Base-by-base conservation (phyloP, 202 grass and related monocot genomes). In the Setaria viridis region DNA sequence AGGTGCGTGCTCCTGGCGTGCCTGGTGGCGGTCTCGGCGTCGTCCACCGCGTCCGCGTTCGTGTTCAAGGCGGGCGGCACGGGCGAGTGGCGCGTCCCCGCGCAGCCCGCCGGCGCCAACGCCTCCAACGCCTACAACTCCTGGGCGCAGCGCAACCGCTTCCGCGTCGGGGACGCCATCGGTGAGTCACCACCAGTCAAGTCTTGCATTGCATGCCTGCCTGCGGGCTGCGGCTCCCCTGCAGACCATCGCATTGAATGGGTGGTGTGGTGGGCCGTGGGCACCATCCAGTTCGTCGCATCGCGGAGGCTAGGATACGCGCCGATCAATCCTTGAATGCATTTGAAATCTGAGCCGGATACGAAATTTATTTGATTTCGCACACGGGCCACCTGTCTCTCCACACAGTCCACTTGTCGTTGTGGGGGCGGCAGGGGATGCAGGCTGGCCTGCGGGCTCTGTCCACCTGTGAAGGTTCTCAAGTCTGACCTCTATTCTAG, bases 121-220 rank as follows among this genome's bases (percentile, higher is more conserved):
- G 39, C 49, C 80, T 9, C 34, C 11, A 66, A 20, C 41, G 67
- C 91, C 1, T 96, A 96, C 82, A 94, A 85, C 80, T 85, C 85
- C 19, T 96, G 93, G 97, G 97, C 97, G 15, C 74, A 93, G 71
- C 89, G 82, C 71, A 91, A 77, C 83, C 93, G 97, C 29, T 99
- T 99, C 54, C 80, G 91, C 85, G 78, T 91, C 19, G 93, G 92
- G 29, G 97, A 99, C 80, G 87, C 86, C 35, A 55, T 99, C 81
- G 69, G 96, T 94, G 86, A 74, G 87, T 21, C 17, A 19, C 15
- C 0, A 25, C 25, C 25, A 25, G 25, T 25, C 25, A 25, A 25
- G 0, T 25, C 25, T 25, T 25, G 25, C 25, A 25, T 25, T 25
- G 25, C 25, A 25, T 25, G 25, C 9, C 30, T 63, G 60, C 11